phyloP scores from a whole-genome alignment of 208 protist genomes.

The Vickermania ingenoplastis region DNA sequence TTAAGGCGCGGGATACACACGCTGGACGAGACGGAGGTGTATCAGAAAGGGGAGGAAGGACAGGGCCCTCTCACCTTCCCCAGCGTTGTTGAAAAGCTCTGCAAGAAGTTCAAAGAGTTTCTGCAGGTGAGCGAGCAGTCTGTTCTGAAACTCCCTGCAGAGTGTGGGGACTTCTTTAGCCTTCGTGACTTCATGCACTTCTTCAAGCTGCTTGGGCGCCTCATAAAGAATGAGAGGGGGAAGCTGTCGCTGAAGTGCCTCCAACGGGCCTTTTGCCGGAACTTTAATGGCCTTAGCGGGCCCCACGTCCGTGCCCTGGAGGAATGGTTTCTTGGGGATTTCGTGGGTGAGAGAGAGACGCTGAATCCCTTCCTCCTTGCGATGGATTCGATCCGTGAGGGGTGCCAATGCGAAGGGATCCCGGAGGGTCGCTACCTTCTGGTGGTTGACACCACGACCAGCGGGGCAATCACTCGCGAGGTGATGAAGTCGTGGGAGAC shows the following conservation, averaged over 20 bases:
- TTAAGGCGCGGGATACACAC: background rate
- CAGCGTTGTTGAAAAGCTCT: background rate
- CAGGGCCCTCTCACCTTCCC: background rate
- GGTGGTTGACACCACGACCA: background rate
- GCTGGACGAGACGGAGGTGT: background rate
- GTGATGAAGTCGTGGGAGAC: background rate
- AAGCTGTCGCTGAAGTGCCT: background rate
- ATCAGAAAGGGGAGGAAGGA: background rate
- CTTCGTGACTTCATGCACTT: slow-evolving; percentile 1
- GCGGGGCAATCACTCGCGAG: background rate
- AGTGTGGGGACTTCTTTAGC: background rate
- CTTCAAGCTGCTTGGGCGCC: background rate
- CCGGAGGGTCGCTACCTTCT: background rate
- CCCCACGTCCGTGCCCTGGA: background rate
- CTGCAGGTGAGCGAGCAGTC: background rate
- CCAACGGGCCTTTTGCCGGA: background rate
- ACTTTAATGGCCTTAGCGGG: background rate
- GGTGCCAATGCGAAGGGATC: background rate
- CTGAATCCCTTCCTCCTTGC: background rate
- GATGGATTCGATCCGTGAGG: background rate
- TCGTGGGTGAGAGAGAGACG: background rate
- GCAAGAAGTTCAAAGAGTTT: background rate
- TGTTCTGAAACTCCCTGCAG: background rate
- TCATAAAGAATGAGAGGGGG: background rate
- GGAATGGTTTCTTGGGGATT: background rate